Evolutionary conservation across 2,329 filamentous ascomycete genomes (phyloP).

Genomic region (Escovopsis sp.): DNA sequence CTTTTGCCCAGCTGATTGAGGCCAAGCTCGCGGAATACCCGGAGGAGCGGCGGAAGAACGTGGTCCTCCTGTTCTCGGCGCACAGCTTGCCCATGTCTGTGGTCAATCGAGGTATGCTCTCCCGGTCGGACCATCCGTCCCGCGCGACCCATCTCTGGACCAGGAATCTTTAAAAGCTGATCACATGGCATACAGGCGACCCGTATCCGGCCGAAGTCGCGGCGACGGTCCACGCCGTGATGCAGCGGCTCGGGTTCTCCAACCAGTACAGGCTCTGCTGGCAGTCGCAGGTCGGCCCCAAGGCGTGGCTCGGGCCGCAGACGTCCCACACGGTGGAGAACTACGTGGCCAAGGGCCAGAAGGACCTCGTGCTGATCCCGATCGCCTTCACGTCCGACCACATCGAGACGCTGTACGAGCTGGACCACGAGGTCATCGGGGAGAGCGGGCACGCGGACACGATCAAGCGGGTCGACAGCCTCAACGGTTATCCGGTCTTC

Average conservation of each 20-base stretch:
- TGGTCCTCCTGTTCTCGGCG: conserved; percentile 83
- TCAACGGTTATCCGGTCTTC: conserved; percentile 85
- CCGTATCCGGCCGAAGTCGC: conserved; percentile 92
- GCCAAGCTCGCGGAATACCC: conserved; percentile 73
- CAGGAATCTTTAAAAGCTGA: conserved; percentile 12
- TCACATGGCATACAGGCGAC: conserved; percentile 43
- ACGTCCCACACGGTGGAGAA: conserved; percentile 77
- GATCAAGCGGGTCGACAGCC: conserved; percentile 78
- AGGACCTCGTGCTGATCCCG: conserved; percentile 78
- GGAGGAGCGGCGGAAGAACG: conserved; percentile 60
- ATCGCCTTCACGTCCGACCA: conserved; percentile 99
- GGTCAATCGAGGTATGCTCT: conserved; percentile 62
- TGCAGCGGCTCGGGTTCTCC: conserved; percentile 72
- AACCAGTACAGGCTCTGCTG: conserved; percentile 91
- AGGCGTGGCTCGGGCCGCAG: conserved; percentile 89
- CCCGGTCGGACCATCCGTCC: no score
- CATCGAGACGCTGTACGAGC: conserved; percentile 90
- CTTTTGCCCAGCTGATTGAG: conserved; percentile 86
- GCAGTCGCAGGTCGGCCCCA: conserved; percentile 96
- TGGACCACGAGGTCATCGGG: conserved; percentile 89
- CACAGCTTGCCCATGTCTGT: conserved; percentile 96
- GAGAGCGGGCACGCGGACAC: conserved; percentile 65
- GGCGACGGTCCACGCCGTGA: conserved; percentile 93
- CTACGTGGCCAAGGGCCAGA: conserved; percentile 83
- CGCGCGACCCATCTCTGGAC: background rate